Base-by-base conservation (phyloP, 2,329 filamentous ascomycete species). In the Colletotrichum sublineola region DNA sequence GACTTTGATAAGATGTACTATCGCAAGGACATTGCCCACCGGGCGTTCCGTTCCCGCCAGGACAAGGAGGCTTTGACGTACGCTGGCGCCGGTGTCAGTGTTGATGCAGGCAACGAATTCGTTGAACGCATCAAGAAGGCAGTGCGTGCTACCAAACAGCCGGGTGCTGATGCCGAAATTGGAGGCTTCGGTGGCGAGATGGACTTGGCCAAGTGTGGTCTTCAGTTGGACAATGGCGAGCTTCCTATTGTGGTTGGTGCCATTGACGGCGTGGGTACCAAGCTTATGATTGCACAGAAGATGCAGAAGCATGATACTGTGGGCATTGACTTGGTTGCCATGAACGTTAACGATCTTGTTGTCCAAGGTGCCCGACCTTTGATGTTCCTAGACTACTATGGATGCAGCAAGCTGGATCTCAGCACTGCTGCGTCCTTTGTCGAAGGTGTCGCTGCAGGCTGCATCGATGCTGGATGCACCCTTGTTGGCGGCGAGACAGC, bases 261-360 rank as follows among this genome's bases (percentile, higher is more conserved):
- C 73, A 98, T 98, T 75, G 96, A 99, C 80, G 96, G 96, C 64
- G 95, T 98, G 48, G 96, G 96, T 72, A 98, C 96, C 61, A 98
- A 98, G 86, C 92, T 98, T 77, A 97, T 97, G 88, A 94, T 99
- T 78, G 96, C 96, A 0, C 96, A 98, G 80, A 90, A 91, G 15
- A 93, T 97, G 85, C 89, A 91, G 77, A 94, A 97, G 84, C 96
- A 98, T 83, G 92, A 96, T 82, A 97, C 95, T 3, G 96, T 99
- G 14, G 96, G 96, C 73, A 95, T 99, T 77, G 96, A 99, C 80
- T 89, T 99, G 46, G 96, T 99, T 5, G 96, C 96, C 76, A 98
- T 98, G 96, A 98, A 98, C 82, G 96, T 98, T 80, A 99, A 99
- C 82, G 96, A 99, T 79, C 88, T 99, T 0, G 92, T 99, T 63